These are phyloP conservation scores for Pichia sp. DNA, from an alignment of 1,139 yeast genomes.

Conservation along the genomic window DNA sequence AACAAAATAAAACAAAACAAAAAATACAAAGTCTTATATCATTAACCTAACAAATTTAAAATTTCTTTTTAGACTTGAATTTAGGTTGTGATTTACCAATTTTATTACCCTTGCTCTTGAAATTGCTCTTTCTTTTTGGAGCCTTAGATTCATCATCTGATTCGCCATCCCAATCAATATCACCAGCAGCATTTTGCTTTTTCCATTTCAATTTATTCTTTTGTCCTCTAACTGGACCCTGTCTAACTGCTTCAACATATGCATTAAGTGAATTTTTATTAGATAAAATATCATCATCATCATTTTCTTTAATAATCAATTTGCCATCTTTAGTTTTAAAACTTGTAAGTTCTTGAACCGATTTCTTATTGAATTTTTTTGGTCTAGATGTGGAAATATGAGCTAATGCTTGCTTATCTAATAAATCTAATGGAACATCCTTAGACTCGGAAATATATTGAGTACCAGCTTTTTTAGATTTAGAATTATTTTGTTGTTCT, in stretches of 20 bases:
- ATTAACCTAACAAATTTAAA: slow-evolving; percentile 26
- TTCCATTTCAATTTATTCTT: slow-evolving; percentile 84
- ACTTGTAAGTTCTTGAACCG: slow-evolving; percentile 39
- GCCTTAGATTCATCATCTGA: slow-evolving; percentile 11
- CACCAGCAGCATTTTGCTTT: slow-evolving; percentile 51
- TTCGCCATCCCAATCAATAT: slow-evolving; percentile 47
- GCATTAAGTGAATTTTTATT: slow-evolving; percentile 70
- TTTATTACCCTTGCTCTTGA: slow-evolving; percentile 16
- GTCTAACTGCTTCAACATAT: slow-evolving; percentile 85
- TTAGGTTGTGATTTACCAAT: slow-evolving; percentile 36
- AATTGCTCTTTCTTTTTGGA: slow-evolving; percentile 6
- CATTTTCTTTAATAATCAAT: slow-evolving; percentile 42
- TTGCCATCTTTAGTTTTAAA: slow-evolving; percentile 46
- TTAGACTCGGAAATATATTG: slow-evolving; percentile 73
- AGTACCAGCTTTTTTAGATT: slow-evolving; percentile 27
- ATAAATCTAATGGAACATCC: slow-evolving; percentile 82
- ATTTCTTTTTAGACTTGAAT: slow-evolving; percentile 55
- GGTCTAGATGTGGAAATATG: slow-evolving; percentile 87
- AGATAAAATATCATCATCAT: slow-evolving; percentile 48
- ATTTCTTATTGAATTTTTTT: slow-evolving; percentile 41
- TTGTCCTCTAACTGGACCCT: slow-evolving; percentile 91
- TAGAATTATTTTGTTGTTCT: slow-evolving; percentile 13
- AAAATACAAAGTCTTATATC: not conserved
- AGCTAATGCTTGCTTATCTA: slow-evolving; percentile 78
- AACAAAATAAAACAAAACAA: not conserved